Evolutionary conservation across 2,329 filamentous ascomycete species (phyloP).

Genomic region (Stromatinia cepivora): DNA sequence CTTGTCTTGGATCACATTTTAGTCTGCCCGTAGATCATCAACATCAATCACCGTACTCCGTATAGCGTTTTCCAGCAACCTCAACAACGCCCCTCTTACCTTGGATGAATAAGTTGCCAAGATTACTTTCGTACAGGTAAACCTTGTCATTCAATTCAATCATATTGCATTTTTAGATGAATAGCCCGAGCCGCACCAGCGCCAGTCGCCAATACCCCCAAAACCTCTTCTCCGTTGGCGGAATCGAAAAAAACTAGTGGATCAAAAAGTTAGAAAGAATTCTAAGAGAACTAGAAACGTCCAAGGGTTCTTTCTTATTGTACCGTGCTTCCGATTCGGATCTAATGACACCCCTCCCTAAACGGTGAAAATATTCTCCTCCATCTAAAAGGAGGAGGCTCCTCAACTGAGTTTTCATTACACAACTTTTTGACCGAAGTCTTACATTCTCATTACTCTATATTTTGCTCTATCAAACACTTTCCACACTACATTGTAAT

Average conservation of each 20-base stretch:
- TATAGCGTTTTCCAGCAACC: not conserved
- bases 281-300: conserved; percentile 1
- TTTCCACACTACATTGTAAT: conserved; percentile 1
- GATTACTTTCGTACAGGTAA: not conserved
- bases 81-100: not conserved
- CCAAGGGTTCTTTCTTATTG: not conserved
- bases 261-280: conserved; percentile 1
- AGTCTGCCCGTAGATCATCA: not conserved
- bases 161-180: conserved; percentile 14
- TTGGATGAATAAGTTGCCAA: not conserved
- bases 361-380: conserved; percentile 18
- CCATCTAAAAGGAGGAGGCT: conserved; percentile 21
- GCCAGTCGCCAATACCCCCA: conserved; percentile 20
- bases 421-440: conserved; percentile 23
- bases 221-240: conserved; percentile 9
- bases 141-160: conserved; percentile 11
- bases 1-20: not conserved
- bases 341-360: conserved; percentile 15
- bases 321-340: conserved; percentile 19
- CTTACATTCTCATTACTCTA: conserved; percentile 25
- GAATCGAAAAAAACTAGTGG: conserved; percentile 10
- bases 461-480: conserved; percentile 20
- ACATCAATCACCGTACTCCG: not conserved
- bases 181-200: conserved; percentile 23
- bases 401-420: conserved; percentile 26